Conservation (phyloP, 2,329 filamentous ascomycete species). For the Fusarium verrucosum region DNA sequence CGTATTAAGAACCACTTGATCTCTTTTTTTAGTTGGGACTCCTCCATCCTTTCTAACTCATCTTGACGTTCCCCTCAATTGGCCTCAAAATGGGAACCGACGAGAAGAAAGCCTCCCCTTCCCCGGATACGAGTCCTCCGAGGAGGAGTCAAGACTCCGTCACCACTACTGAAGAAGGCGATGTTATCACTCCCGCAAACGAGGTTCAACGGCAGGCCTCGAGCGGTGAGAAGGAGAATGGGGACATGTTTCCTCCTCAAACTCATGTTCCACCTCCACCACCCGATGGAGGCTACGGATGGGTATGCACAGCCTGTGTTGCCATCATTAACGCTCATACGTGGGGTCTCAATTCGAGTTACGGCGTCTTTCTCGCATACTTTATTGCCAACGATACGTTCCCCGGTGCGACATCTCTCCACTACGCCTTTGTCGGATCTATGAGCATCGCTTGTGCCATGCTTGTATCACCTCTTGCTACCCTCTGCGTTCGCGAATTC, state of each 20-base stretch:
- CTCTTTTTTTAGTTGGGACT: constrained; percentile 21
- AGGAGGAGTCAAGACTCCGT: constrained; percentile 33
- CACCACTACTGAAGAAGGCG: constrained; percentile 35
- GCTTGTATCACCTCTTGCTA: constrained; percentile 74
- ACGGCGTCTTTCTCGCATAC: constrained; percentile 64
- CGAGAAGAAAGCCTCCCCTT: constrained; percentile 30
- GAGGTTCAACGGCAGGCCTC: constrained; percentile 10
- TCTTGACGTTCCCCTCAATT: constrained; percentile 1
- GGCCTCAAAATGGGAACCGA: constrained; percentile 15
- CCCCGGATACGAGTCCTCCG: background rate
- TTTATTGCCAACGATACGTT: constrained; percentile 68
- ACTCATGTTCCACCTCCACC: constrained; percentile 48
- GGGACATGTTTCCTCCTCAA: constrained; percentile 17
- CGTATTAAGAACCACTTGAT: constrained; percentile 26
- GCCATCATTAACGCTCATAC: constrained; percentile 72
- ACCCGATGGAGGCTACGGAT: constrained; percentile 69
- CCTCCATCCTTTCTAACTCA: background rate
- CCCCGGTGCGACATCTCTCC: constrained; percentile 68
- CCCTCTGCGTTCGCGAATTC: constrained; percentile 65
- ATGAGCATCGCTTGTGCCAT: constrained; percentile 60
- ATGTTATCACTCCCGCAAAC: constrained; percentile 31
- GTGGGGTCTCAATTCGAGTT: constrained; percentile 73
- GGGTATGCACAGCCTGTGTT: constrained; percentile 53
- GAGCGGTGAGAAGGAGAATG: constrained; percentile 18
- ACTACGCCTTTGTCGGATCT: constrained; percentile 79